phyloP scores from a whole-genome alignment of 2,329 filamentous ascomycete genomes.

The Rhynchosporium graminicola region DNA sequence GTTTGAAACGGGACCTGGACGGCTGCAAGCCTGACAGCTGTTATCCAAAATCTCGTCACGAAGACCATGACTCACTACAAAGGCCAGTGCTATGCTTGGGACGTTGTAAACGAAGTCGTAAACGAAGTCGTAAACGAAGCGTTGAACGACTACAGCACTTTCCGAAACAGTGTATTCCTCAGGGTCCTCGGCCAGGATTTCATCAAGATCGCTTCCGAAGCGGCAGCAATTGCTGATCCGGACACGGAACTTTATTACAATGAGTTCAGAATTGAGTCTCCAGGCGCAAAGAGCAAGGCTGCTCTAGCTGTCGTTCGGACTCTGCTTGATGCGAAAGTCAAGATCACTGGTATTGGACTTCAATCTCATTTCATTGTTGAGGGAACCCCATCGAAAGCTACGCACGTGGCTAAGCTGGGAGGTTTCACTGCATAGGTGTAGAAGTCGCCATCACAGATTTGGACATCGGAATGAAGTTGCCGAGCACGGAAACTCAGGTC shows the following conservation, averaged over 20 bases:
- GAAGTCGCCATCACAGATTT: constrained; percentile 65
- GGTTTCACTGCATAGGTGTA: constrained; percentile 48
- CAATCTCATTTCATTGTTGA: constrained; percentile 62
- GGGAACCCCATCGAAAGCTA: constrained; percentile 45
- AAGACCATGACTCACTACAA: constrained; percentile 58
- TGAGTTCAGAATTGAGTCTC: constrained; percentile 63
- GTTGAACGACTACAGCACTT: constrained; percentile 57
- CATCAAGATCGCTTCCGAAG: constrained; percentile 58
- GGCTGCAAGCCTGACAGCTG: constrained; percentile 49
- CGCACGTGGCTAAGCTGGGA: constrained; percentile 49
- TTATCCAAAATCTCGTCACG: constrained; percentile 61
- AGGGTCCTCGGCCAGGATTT: constrained; percentile 57
- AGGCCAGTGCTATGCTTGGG: constrained; percentile 62
- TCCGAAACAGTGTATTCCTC: constrained; percentile 55
- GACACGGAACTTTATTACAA: constrained; percentile 62
- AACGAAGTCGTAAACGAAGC: constrained; percentile 68
- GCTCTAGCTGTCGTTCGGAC: constrained; percentile 49
- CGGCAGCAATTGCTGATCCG: constrained; percentile 55
- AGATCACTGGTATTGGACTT: constrained; percentile 64
- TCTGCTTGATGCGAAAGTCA: constrained; percentile 49
- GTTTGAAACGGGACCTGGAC: constrained; percentile 53
- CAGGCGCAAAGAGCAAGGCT: constrained; percentile 49
- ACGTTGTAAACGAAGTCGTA: too few species aligned
- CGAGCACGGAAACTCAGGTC: constrained; percentile 45
- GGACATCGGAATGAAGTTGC: constrained; percentile 55